phyloP scores from a whole-genome alignment of 2,329 filamentous ascomycete species.

The Esteya vermicola region DNA sequence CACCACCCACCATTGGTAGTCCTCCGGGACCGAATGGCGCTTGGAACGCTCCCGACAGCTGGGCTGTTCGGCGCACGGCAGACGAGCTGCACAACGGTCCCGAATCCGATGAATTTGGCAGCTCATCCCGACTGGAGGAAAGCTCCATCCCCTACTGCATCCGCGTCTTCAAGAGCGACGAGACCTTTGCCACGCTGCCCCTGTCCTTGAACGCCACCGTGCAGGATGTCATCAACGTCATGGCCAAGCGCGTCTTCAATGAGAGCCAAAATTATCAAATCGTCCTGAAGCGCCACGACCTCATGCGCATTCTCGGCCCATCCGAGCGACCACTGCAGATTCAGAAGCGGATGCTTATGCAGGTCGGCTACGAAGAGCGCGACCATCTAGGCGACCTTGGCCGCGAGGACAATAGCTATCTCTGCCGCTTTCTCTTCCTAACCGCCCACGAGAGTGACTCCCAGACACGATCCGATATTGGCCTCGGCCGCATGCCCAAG shows the following conservation, averaged over 20 bases:
- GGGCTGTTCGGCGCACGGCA: slow-evolving; percentile 68
- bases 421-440: slow-evolving; percentile 90
- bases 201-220: slow-evolving; percentile 74
- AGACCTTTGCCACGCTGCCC: slow-evolving; percentile 85
- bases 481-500: slow-evolving; percentile 70
- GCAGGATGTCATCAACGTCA: slow-evolving; percentile 71
- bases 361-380: slow-evolving; percentile 76
- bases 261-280: slow-evolving; percentile 93
- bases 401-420: slow-evolving; percentile 91
- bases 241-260: slow-evolving; percentile 89
- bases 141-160: slow-evolving; percentile 74
- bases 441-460: slow-evolving; percentile 78
- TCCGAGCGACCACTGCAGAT: slow-evolving; percentile 76
- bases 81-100: slow-evolving; percentile 46
- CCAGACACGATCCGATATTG: slow-evolving; percentile 60
- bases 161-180: slow-evolving; percentile 85
- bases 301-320: slow-evolving; percentile 65
- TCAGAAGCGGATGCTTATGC: slow-evolving; percentile 80
- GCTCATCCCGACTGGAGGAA: slow-evolving; percentile 56
- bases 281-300: slow-evolving; percentile 82
- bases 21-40: slow-evolving; percentile 35
- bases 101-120: slow-evolving; percentile 55
- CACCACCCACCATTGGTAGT: not conserved
- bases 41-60: slow-evolving; percentile 94
- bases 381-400: slow-evolving; percentile 89